Conservation (phyloP, 139 green algal species). For the Micractinium sp. region DNA sequence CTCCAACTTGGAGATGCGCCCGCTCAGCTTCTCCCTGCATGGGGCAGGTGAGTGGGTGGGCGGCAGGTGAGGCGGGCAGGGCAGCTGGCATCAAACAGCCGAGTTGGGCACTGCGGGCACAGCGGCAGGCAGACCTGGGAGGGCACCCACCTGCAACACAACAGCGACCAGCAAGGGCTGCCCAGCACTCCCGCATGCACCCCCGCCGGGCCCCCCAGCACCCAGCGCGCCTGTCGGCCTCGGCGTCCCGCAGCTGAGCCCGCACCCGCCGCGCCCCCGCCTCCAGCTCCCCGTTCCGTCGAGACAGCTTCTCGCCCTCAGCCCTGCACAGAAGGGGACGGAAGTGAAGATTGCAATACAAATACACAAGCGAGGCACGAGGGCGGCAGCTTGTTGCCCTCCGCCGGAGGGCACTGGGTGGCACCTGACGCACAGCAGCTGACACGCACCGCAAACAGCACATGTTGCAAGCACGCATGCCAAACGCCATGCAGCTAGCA, state of each 20-base stretch:
- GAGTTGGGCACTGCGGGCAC: not conserved
- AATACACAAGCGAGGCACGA: not conserved
- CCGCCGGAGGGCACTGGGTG: too few relatives aligned
- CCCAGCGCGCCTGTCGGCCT: conserved; percentile 34
- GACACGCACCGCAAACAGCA: too few relatives aligned
- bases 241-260: conserved; percentile 23
- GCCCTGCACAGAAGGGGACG: conserved; percentile 2
- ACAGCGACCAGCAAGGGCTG: not conserved
- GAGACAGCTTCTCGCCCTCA: conserved; percentile 45
- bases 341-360: not conserved
- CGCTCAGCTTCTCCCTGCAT: conserved; percentile 37
- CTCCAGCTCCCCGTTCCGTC: conserved; percentile 58
- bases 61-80: too few relatives aligned
- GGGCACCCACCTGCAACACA: not conserved
- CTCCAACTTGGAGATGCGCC: conserved; percentile 39
- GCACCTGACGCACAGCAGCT: too few relatives aligned
- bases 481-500: too few relatives aligned
- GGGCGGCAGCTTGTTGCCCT: not conserved
- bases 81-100: too few relatives aligned
- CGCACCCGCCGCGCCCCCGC: conserved; percentile 31
- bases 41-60: not conserved
- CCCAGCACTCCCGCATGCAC: not conserved
- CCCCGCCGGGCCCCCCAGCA: not conserved
- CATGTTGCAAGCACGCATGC: too few relatives aligned
- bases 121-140: not conserved